A percentile compares a stretch with the other conserved stretches of the same genome.
These are phyloP conservation scores for Trichoderma sp. DNA, from an alignment of 2,329 filamentous ascomycete genomes.

Conservation along the genomic window DNA sequence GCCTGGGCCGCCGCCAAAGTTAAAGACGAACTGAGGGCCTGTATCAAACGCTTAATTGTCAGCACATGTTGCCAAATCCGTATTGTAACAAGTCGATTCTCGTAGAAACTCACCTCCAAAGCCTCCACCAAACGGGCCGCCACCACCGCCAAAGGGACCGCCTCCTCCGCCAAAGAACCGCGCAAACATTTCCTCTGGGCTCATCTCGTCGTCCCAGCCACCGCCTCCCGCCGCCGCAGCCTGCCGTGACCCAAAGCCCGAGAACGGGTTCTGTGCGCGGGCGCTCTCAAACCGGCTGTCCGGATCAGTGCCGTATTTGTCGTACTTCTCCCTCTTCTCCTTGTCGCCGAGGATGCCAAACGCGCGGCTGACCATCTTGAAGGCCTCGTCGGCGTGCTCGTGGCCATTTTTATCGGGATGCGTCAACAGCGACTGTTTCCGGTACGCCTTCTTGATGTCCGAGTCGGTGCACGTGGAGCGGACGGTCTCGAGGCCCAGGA, in stretches of 20 bases:
- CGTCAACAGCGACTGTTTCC: constrained; percentile 89
- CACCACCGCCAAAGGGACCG: constrained; percentile 67
- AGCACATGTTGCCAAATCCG: constrained; percentile 27
- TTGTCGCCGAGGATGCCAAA: constrained; percentile 92
- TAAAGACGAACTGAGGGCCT: constrained; percentile 91
- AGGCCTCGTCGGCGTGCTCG: constrained; percentile 92
- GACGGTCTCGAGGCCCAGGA: constrained; percentile 72
- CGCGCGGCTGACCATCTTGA: constrained; percentile 95
- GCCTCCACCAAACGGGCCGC: constrained; percentile 64
- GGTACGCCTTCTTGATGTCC: constrained; percentile 97
- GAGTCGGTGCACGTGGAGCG: constrained; percentile 70
- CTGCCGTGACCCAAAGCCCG: constrained; percentile 58
- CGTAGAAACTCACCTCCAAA: constrained; percentile 47
- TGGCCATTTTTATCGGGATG: constrained; percentile 99
- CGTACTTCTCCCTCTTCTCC: constrained; percentile 83
- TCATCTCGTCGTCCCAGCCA: constrained; percentile 87
- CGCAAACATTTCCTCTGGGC: constrained; percentile 94
- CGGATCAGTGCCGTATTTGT: constrained; percentile 88
- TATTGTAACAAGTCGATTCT: background rate
- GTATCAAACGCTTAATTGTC: constrained; percentile 64
- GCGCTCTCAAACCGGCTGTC: constrained; percentile 79
- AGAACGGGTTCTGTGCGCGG: constrained; percentile 65
- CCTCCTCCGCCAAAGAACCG: constrained; percentile 90
- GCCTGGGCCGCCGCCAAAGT: constrained; percentile 87
- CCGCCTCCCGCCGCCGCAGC: constrained; percentile 52